A percentile compares a stretch with the other conserved stretches of the same genome.
Conservation (phyloP, 345 rosid species). For the Eucalyptus decipiens region DNA sequence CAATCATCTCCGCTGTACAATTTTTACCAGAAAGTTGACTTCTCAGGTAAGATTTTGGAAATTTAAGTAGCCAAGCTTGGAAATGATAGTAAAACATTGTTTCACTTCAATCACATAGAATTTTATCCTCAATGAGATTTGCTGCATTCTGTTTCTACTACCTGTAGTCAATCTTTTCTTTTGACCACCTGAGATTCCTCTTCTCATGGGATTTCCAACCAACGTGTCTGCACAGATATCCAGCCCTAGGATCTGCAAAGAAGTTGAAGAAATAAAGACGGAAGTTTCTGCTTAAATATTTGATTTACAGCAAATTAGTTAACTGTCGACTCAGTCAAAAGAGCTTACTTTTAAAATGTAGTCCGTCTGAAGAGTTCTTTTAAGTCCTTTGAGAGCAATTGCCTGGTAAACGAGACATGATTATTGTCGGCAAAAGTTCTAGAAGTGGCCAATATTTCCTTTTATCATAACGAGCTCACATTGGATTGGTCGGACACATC, state of each 20-base stretch:
- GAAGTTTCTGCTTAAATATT: not conserved
- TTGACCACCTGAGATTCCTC: conserved; percentile 47
- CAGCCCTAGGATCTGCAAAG: conserved; percentile 25
- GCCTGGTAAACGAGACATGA: conserved; percentile 8
- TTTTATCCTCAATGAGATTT: not conserved
- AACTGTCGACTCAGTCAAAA: not conserved
- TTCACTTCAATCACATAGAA: not conserved
- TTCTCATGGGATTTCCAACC: conserved; percentile 29
- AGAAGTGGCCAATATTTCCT: not conserved
- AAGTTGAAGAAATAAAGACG: not conserved
- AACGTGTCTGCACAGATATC: conserved; percentile 36
- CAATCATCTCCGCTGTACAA: conserved; percentile 55
- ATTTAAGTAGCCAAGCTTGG: not conserved
- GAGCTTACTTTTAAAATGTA: conserved; percentile 24
- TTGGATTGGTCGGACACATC: not conserved
- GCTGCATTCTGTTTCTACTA: conserved; percentile 1
- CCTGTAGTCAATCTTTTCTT: conserved; percentile 42
- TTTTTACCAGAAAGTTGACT: not conserved
- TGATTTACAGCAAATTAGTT: not conserved
- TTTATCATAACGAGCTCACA: not conserved
- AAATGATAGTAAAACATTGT: not conserved
- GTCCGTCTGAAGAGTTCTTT: conserved; percentile 32
- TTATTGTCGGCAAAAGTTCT: not conserved
- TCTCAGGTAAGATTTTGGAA: not conserved
- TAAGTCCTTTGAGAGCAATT: conserved; percentile 19